These are phyloP conservation scores for Diaporthe ilicicola DNA, from an alignment of 2,329 filamentous ascomycete species.

Conservation along the genomic window DNA sequence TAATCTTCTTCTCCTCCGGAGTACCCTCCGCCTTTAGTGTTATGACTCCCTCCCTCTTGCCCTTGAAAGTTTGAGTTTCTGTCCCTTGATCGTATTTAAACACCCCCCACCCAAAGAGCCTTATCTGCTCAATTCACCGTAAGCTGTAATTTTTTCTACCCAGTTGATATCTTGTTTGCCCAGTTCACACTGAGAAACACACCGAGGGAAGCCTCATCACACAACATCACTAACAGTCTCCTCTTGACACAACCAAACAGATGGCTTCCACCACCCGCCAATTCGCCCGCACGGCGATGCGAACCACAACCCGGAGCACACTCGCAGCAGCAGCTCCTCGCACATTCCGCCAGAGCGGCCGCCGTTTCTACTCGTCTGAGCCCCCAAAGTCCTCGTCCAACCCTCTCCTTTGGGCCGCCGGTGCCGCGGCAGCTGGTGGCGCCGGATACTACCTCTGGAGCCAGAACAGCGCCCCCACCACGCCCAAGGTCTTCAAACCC, in stretches of 20 bases:
- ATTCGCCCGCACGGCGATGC: constrained; percentile 66
- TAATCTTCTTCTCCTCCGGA: constrained; percentile 26
- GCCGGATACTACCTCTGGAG: constrained; percentile 75
- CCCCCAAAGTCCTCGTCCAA: constrained; percentile 60
- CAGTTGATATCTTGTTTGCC: neutral
- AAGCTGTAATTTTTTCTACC: neutral
- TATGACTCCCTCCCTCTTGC: constrained; percentile 6
- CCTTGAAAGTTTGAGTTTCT: neutral
- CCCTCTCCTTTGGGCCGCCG: constrained; percentile 64
- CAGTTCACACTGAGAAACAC: neutral
- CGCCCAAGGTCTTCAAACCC: constrained; percentile 69
- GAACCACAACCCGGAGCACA: constrained; percentile 65
- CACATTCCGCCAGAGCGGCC: constrained; percentile 77
- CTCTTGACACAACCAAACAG: constrained; percentile 37
- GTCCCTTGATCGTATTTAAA: neutral
- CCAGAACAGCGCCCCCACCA: constrained; percentile 59
- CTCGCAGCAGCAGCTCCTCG: constrained; percentile 65
- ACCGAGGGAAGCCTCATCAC: neutral
- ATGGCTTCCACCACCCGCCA: constrained; percentile 62
- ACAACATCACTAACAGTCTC: constrained; percentile 30
- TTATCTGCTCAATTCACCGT: neutral
- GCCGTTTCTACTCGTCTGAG: constrained; percentile 82
- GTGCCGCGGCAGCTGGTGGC: constrained; percentile 65
- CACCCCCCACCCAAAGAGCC: neutral
- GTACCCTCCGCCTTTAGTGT: constrained; percentile 23